phyloP scores from a whole-genome alignment of 345 rosid species.

The Cardiospermum halicacabum region DNA sequence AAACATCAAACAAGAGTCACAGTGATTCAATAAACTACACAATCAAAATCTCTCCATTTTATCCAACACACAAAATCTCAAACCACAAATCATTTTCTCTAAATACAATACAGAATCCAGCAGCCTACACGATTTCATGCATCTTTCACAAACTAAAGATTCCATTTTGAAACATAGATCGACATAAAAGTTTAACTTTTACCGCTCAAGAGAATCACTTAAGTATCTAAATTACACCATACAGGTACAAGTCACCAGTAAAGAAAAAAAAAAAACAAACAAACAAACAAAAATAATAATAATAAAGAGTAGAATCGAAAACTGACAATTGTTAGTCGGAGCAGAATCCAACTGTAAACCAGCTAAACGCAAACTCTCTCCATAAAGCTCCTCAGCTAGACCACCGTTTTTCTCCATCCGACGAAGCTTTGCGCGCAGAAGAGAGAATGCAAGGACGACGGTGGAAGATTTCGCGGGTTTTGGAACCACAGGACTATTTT shows the following conservation, averaged over 20 bases:
- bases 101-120: background rate
- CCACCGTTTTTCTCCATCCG: constrained; percentile 23
- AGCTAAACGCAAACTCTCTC: constrained; percentile 38
- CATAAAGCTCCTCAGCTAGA: constrained; percentile 49
- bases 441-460: too few relatives aligned
- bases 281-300: background rate
- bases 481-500: too few relatives aligned
- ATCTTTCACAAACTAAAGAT: background rate
- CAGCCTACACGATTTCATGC: background rate
- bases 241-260: background rate
- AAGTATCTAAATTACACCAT: background rate
- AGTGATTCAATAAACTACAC: background rate
- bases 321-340: constrained; percentile 8
- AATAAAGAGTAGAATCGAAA: background rate
- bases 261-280: background rate
- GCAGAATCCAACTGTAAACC: constrained; percentile 20
- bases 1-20: background rate
- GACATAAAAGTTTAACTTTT: background rate
- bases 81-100: background rate
- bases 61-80: background rate
- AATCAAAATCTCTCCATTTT: background rate
- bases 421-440: too few relatives aligned
- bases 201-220: background rate
- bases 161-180: background rate
- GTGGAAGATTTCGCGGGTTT: too few relatives aligned